Percentiles rank a stretch among this genome's conserved stretches.
Evolutionary conservation across 2,329 filamentous ascomycete genomes (phyloP).

Genomic region (Fusarium sp.): DNA sequence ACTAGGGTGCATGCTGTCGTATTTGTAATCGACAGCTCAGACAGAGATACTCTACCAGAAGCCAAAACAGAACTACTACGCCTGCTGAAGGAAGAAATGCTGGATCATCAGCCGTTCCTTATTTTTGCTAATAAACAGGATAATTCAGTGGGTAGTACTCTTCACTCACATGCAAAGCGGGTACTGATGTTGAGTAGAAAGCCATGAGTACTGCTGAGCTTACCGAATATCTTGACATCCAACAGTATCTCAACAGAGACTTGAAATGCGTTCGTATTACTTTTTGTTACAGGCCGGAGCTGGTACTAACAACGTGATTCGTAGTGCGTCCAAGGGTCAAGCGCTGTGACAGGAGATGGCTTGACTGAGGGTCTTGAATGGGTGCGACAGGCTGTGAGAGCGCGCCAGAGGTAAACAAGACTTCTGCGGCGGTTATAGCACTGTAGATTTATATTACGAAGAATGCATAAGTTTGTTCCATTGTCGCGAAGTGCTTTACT

Average conservation of each 20-base stretch:
- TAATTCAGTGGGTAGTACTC: neutral
- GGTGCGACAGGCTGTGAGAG: neutral
- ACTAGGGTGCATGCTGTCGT: neutral
- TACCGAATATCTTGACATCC: neutral
- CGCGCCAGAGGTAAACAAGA: neutral
- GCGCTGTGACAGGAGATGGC: neutral
- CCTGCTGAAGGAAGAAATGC: constrained; percentile 1
- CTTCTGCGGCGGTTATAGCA: no score
- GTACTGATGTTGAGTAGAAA: neutral
- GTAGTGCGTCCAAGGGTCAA: neutral
- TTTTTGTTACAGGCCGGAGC: rapidly evolving
- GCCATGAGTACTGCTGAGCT: neutral
- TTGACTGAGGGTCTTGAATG: neutral
- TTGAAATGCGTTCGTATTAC: constrained; percentile 3
- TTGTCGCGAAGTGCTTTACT: no score
- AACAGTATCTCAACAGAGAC: neutral
- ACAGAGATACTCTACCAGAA: neutral
- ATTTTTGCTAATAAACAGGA: constrained; percentile 29
- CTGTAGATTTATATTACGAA: no score
- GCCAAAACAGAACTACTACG: neutral
- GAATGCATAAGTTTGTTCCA: no score
- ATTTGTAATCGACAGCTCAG: constrained; percentile 9
- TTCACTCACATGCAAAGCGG: neutral
- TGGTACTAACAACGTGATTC: neutral
- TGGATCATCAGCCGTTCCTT: constrained; percentile 4